A percentile compares a stretch with the other conserved stretches of the same genome.
Evolutionary conservation across 2,329 filamentous ascomycete species (phyloP).

Genomic region (Rutstroemia sp.): DNA sequence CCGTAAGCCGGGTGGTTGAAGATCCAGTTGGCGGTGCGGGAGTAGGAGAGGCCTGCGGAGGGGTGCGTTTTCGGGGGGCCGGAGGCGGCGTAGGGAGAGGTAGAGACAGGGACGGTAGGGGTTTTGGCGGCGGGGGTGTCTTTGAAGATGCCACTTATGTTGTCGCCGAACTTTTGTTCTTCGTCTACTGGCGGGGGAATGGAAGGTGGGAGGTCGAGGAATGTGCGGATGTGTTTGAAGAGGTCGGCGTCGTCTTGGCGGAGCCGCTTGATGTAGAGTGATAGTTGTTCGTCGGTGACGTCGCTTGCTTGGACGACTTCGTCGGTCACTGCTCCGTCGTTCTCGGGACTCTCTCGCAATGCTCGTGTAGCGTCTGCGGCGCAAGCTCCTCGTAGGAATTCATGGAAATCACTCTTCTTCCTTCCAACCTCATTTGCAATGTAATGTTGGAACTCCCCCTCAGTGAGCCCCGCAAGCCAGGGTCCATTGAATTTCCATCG

Average conservation of each 20-base stretch:
- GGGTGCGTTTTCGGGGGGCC: conserved; percentile 57
- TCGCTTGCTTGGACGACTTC: conserved; percentile 30
- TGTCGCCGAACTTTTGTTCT: not conserved
- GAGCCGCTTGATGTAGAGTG: conserved; percentile 44
- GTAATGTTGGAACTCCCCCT: conserved; percentile 52
- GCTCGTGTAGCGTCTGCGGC: conserved; percentile 23
- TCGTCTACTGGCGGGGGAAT: conserved; percentile 1
- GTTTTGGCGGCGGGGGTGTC: not conserved
- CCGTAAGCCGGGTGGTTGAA: conserved; percentile 55
- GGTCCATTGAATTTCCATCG: conserved; percentile 63
- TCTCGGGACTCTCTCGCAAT: conserved; percentile 33
- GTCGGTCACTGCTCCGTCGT: conserved; percentile 10
- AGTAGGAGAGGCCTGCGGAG: conserved; percentile 55
- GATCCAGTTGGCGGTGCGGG: conserved; percentile 45
- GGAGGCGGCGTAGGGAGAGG: conserved; percentile 35
- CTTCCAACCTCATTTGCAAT: conserved; percentile 46
- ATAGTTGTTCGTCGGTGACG: conserved; percentile 45
- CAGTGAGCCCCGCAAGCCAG: conserved; percentile 55
- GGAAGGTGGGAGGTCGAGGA: conserved; percentile 46
- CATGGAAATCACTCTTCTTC: conserved; percentile 46
- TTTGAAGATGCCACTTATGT: too few species aligned
- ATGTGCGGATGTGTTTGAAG: conserved; percentile 48
- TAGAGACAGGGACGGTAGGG: conserved; percentile 17
- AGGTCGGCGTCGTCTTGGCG: conserved; percentile 44
- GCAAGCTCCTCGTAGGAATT: conserved; percentile 38